A percentile compares a stretch with the other conserved stretches of the same genome.
Evolutionary conservation across 2,329 filamentous ascomycete genomes (phyloP).

Genomic region (Scedosporium dehoogii): DNA sequence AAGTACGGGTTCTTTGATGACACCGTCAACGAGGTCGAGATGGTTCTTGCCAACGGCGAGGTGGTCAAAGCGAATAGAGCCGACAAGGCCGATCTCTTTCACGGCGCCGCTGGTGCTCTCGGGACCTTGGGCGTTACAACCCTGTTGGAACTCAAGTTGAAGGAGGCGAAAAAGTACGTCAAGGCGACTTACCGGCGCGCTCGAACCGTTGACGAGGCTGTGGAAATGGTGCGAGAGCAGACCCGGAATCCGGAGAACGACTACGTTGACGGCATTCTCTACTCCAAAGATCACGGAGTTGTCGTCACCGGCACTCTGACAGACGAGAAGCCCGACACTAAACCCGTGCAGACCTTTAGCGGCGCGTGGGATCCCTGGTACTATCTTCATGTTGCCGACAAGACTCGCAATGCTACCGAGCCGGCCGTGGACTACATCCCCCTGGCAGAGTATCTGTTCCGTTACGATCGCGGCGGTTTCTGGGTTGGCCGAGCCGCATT

Average conservation of each 20-base stretch:
- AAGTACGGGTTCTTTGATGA: conserved; percentile 62
- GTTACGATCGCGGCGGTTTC: conserved; percentile 67
- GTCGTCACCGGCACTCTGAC: conserved; percentile 55
- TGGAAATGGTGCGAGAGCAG: conserved; percentile 38
- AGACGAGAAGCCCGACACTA: conserved; percentile 33
- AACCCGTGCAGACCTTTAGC: conserved; percentile 42
- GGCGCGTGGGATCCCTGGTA: conserved; percentile 62
- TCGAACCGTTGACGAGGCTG: conserved; percentile 35
- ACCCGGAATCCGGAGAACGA: conserved; percentile 39
- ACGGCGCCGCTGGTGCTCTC: conserved; percentile 55
- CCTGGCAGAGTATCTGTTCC: conserved; percentile 63
- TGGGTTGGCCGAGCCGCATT: conserved; percentile 61
- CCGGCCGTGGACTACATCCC: conserved; percentile 47
- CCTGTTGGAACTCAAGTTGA: conserved; percentile 52
- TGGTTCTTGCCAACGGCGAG: conserved; percentile 58
- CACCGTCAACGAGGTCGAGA: conserved; percentile 53
- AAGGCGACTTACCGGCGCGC: conserved; percentile 51
- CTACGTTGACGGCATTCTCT: conserved; percentile 67
- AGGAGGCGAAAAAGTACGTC: conserved; percentile 51
- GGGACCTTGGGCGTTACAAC: conserved; percentile 61
- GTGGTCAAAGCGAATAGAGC: conserved; percentile 41
- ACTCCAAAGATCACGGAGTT: conserved; percentile 50
- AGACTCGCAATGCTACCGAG: conserved; percentile 20
- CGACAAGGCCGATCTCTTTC: conserved; percentile 47
- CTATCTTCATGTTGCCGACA: conserved; percentile 57